A percentile compares a stretch with the other conserved stretches of the same genome.
These are phyloP conservation scores for Babesia sp. DNA, from an alignment of 169 alveolate species.

Conservation along the genomic window DNA sequence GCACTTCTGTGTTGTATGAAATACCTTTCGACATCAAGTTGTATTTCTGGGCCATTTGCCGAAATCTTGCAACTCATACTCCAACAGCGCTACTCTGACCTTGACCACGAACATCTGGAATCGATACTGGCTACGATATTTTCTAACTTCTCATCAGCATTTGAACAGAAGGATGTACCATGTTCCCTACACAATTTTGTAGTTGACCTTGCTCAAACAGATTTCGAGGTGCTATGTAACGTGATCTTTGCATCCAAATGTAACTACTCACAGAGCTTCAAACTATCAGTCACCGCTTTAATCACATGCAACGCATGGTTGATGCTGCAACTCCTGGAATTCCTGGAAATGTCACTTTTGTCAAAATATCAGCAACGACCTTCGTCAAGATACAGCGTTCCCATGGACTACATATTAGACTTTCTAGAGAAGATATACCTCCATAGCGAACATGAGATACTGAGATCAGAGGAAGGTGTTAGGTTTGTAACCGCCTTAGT, in stretches of 20 bases:
- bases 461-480: constrained; percentile 9
- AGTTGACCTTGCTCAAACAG: constrained; percentile 43
- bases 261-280: constrained; percentile 25
- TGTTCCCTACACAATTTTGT: constrained; percentile 33
- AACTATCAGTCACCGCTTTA: constrained; percentile 22
- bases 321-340: constrained; percentile 14
- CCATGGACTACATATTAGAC: constrained; percentile 51
- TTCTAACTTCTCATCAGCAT: constrained; percentile 24
- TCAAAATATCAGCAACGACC: neutral
- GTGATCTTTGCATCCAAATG: constrained; percentile 22
- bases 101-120: constrained; percentile 55
- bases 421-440: constrained; percentile 18
- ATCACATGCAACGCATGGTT: constrained; percentile 23
- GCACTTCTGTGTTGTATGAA: constrained; percentile 45
- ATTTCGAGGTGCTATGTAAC: constrained; percentile 45
- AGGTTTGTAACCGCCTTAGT: constrained; percentile 4
- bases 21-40: constrained; percentile 40
- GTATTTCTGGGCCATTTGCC: constrained; percentile 47
- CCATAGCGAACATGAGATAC: neutral
- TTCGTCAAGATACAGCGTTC: neutral
- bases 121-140: constrained; percentile 42
- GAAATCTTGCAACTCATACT: constrained; percentile 46
- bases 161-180: constrained; percentile 36
- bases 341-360: constrained; percentile 3
- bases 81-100: constrained; percentile 36